These are phyloP conservation scores for Diutina siamensis DNA, from an alignment of 1,139 yeast species.

Conservation along the genomic window DNA sequence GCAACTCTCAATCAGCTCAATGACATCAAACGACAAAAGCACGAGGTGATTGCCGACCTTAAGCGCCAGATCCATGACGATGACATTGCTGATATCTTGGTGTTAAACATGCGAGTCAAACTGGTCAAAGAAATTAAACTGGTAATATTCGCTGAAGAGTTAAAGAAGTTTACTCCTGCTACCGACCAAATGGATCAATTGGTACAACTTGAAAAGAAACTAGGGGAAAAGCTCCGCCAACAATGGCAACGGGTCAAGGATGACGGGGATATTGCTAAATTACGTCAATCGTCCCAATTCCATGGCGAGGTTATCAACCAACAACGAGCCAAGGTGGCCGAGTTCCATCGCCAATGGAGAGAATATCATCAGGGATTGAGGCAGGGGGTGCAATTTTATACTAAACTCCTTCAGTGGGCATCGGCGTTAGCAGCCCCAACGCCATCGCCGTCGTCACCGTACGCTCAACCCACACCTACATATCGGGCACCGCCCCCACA, in stretches of 20 bases:
- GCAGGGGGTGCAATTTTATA: constrained; percentile 56
- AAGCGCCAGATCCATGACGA: constrained; percentile 68
- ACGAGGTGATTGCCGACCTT: constrained; percentile 48
- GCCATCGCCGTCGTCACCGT: neutral
- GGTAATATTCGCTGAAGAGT: constrained; percentile 57
- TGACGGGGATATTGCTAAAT: constrained; percentile 28
- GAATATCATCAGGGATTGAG: constrained; percentile 45
- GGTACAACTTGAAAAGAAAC: constrained; percentile 46
- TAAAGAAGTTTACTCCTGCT: constrained; percentile 66
- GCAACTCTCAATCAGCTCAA: constrained; percentile 23
- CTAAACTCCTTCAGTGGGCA: constrained; percentile 37
- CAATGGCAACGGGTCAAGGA: constrained; percentile 48
- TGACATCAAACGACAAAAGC: constrained; percentile 47
- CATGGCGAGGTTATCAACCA: constrained; percentile 14
- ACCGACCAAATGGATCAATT: constrained; percentile 59
- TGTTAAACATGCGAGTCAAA: constrained; percentile 51
- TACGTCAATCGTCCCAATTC: constrained; percentile 24
- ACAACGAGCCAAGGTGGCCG: constrained; percentile 27
- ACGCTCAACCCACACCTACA: neutral
- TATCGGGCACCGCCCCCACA: neutral
- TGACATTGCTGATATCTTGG: constrained; percentile 71
- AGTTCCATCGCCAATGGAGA: constrained; percentile 49
- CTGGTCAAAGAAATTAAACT: constrained; percentile 46
- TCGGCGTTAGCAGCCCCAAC: constrained; percentile 14
- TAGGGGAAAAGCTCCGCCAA: constrained; percentile 44